Evolutionary conservation across 192 early-diverging fungal species (phyloP), one percentile per base, ranked within the genome.

Genomic region (Coemansia sp.): DNA sequence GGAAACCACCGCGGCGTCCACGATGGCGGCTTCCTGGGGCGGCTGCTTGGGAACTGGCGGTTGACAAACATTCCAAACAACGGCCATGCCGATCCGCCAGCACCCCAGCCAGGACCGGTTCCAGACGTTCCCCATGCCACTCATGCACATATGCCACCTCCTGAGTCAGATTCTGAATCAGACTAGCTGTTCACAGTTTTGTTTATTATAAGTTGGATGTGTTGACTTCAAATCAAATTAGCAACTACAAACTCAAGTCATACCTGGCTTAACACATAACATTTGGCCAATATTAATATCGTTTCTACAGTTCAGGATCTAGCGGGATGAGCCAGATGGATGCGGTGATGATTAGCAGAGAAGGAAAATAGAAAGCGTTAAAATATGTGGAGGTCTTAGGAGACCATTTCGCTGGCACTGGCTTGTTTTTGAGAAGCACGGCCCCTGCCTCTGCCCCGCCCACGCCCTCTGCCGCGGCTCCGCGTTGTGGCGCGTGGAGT

Each of bases 391-490:
- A 3, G 48, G 18, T 49, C 16, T 18, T 49, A 19, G 8, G 48
- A 18, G 48, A 20, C 19, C 18, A 49, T 20, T 18, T 49, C 48
- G 43, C 43, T 18, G 43, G 29, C 29, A 20, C 26, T 38, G 18
- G 53, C 54, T 20, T 38, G 32, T 47, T 43, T 63, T 19, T 54
- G 60, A 3, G 48, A 49, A 10, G 16, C 3, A 10, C 18, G 35
- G 26, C 71, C 65, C 12, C 71, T 57, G 11, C 69, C 74, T 38
- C 70, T 52, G 51, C 74, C 79, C 38, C 79, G 61, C 0, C 64
- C 74, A 52, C 74, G 51, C 10, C 68, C 74, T 57, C 62, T 58
- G 48, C 72, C 72, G 18, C 74, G 65, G 26, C 75, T 83, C 32
- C 75, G 73, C 5, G 58, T 62, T 10, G 64, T 19, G 7, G 66